phyloP scores from a whole-genome alignment of 306 rosid genomes.

The Begonia masoniana region DNA sequence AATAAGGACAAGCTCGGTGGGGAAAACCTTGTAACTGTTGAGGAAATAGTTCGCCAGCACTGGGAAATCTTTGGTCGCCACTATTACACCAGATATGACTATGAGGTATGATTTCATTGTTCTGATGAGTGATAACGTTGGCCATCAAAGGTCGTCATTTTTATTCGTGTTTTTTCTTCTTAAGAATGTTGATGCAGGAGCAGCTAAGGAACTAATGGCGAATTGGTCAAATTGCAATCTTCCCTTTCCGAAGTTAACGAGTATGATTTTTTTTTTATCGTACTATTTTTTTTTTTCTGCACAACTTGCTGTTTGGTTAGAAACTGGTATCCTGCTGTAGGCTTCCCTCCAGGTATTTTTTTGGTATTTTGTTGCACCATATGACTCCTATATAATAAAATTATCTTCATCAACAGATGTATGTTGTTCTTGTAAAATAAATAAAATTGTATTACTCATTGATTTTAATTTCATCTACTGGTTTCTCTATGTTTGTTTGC shows the following conservation, averaged over 20 bases:
- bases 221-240: conserved; percentile 87
- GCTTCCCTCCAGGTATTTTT: no score
- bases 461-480: no score
- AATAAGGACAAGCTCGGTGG: conserved; percentile 68
- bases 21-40: conserved; percentile 78
- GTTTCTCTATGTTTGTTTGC: no score
- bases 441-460: no score
- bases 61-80: conserved; percentile 95
- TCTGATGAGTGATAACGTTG: conserved; percentile 1
- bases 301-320: no score
- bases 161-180: conserved; percentile 10
- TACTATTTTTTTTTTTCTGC: no score
- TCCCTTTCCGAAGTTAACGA: conserved; percentile 65
- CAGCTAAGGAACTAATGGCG: conserved; percentile 85
- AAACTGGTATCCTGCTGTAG: no score
- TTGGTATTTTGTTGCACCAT: no score
- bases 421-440: no score
- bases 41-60: conserved; percentile 91
- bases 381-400: no score
- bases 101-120: conserved; percentile 41
- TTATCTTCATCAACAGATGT: no score
- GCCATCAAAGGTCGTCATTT: conserved; percentile 6
- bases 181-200: conserved; percentile 95
- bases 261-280: conserved; percentile 29
- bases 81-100: conserved; percentile 91